Base-by-base conservation (phyloP, 495 filamentous ascomycete species). In the Amphirosellinia nigrospora region DNA sequence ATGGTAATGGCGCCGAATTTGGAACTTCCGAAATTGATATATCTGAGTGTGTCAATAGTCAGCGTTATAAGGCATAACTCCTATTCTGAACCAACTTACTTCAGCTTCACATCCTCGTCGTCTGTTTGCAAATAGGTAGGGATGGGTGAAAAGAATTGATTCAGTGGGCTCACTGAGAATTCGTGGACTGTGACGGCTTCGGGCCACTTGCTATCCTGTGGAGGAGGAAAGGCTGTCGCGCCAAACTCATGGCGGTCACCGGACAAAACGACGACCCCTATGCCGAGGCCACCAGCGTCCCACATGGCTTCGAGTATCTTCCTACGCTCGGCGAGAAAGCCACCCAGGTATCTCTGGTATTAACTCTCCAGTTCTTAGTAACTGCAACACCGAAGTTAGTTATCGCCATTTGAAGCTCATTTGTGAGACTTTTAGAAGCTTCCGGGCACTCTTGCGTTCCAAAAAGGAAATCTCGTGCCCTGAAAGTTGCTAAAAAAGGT, bases 231-330 rank as follows among this genome's bases (percentile, higher is more conserved):
- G 6, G 89, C 88, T 0, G 94, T 98, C 0, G 95, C 94, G 32
- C 91, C 96, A 77, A 98, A 98, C 78, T 99, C 96, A 76, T 99
- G 96, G 5, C 96, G 81, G 73, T 99, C 96, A 13, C 96, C 96
- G 41, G 90, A 93, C 52, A 99, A 80, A 10, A 99, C 83, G 28
- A 99, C 87, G 28, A 99, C 89, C 34, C 94, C 93, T 21, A 91
- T 81, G 6, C 91, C 89, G 0, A 89, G 86, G n/a, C 82, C 82
- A 23, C 90, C 87, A 1, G 89, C 89, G 63, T 90, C 89, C 94
- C 96, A 98, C 89, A 97, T 97, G 10, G 92, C 91, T 74, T 97
- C 90, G 52, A 98, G 89, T 53, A 99, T 87, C 68, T 80, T 86
- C 36, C 84, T 86, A 19, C 96, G 89, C 80, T 99, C 96, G 53